These are phyloP conservation scores for Tritrichomonas musculus DNA, from an alignment of 208 protist species.

Conservation along the genomic window DNA sequence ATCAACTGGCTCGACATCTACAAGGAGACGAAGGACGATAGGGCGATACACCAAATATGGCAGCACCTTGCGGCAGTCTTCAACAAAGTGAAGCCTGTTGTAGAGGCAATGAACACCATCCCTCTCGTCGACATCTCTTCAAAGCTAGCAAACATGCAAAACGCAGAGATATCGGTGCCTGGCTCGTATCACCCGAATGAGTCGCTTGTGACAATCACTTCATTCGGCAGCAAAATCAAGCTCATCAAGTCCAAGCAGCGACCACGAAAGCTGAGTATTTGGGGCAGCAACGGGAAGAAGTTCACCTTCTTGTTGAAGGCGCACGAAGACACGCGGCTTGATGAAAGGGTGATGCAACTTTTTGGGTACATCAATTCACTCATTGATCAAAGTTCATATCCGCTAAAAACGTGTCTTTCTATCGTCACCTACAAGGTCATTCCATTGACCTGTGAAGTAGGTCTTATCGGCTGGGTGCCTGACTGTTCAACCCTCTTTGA, in stretches of 20 bases:
- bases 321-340: neutral
- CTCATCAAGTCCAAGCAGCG: conserved; percentile 14
- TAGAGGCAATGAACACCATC: neutral
- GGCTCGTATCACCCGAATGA: neutral
- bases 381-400: neutral
- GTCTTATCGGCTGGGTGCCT: neutral
- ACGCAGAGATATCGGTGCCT: neutral
- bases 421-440: neutral
- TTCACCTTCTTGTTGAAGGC: conserved; percentile 29
- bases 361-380: conserved; percentile 22
- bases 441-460: neutral
- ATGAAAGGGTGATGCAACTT: conserved; percentile 30
- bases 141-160: neutral
- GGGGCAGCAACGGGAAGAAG: neutral
- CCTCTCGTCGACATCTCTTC: neutral
- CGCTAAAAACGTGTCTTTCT: neutral
- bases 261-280: neutral
- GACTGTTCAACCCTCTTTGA: neutral
- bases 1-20: neutral
- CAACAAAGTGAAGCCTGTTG: neutral
- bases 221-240: neutral
- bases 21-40: neutral
- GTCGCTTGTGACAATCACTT: neutral
- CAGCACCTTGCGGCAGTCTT: neutral
- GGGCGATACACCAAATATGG: neutral